Conservation (phyloP, 208 protist species). For the Wallacemonas collosoma region DNA sequence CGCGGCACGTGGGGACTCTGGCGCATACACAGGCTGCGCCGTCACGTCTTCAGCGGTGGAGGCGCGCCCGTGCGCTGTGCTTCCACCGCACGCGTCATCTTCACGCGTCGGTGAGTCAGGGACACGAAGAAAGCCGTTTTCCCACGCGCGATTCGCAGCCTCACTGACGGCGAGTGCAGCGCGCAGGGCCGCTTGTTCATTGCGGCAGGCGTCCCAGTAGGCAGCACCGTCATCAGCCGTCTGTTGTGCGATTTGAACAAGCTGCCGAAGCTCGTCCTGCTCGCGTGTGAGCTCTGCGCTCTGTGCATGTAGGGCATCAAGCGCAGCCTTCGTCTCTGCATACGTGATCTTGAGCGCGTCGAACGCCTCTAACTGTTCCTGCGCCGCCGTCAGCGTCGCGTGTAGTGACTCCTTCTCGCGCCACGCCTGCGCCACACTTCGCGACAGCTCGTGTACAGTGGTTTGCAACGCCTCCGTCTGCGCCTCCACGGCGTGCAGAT, state of each 20-base stretch:
- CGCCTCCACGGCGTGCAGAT: slow-evolving; percentile 28
- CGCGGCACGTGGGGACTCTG: too few species aligned
- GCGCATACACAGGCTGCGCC: too few species aligned
- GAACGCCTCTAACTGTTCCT: slow-evolving; percentile 25
- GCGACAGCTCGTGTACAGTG: slow-evolving; percentile 15
- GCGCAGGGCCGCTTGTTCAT: slow-evolving; percentile 21
- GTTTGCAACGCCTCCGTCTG: background rate
- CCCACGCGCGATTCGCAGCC: slow-evolving; percentile 30
- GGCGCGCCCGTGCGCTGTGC: too few species aligned
- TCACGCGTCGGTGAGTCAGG: too few species aligned
- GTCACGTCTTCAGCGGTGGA: too few species aligned
- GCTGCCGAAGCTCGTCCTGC: slow-evolving; percentile 23
- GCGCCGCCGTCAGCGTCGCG: background rate
- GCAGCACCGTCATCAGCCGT: slow-evolving; percentile 23
- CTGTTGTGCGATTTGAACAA: slow-evolving; percentile 15
- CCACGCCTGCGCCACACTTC: slow-evolving; percentile 18
- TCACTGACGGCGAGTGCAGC: slow-evolving; percentile 28
- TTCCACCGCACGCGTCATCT: too few species aligned
- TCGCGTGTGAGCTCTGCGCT: slow-evolving; percentile 23
- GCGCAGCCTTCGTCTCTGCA: slow-evolving; percentile 24
- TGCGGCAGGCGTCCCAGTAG: slow-evolving; percentile 30
- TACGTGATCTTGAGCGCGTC: slow-evolving; percentile 19
- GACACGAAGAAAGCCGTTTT: background rate
- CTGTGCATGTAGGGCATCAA: slow-evolving; percentile 24
- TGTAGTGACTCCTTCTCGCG: slow-evolving; percentile 27